Evolutionary conservation across 192 early-diverging fungal species (phyloP), one percentile per base, ranked within the genome.

Genomic region (Mortierella claussenii): DNA sequence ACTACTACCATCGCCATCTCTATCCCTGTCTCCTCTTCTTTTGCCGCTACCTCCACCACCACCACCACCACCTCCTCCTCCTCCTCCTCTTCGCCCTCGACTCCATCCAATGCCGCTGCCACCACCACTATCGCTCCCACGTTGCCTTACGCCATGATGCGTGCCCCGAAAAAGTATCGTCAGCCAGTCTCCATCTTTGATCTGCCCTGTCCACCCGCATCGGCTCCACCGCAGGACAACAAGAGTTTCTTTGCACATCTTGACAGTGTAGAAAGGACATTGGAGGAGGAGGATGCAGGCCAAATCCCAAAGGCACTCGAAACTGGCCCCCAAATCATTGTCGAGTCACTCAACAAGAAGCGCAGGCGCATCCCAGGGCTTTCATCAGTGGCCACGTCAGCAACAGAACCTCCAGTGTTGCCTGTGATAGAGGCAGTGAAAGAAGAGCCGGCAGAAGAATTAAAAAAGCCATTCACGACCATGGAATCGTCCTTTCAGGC

Each of bases 291-390:
- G 23, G 54, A 66, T 18, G 45, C 54, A 18, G 49, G 53, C 17
- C 34, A 42, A 6, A 47, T 66, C 23, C 64, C 64, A 4, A 55
- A 47, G 11, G 23, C 43, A 17, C 64, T 66, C 23, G 33, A 56
- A 32, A 23, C 23, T 7, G 64, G 64, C 21, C 64, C 64, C 0
- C 31, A 40, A 17, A 47, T 66, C 33, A 18, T 46, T 11, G 64
- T 66, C 8, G 53, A 66, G 44, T 66, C 64, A 3, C 47, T 58
- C 8, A 55, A 51, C 65, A 68, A 68, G 24, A 66, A 66, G 44
- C 64, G 64, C 33, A 28, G 52, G 21, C 45, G 40, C 11, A 11
- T 43, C 1, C 51, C 26, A 15, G n/a, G n/a, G n/a, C n/a, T n/a
- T n/a, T n/a, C n/a, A n/a, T n/a, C n/a, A n/a, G n/a, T n/a, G n/a